phyloP scores from a whole-genome alignment of 306 rosid genomes.

The Fragaria iinumae region DNA sequence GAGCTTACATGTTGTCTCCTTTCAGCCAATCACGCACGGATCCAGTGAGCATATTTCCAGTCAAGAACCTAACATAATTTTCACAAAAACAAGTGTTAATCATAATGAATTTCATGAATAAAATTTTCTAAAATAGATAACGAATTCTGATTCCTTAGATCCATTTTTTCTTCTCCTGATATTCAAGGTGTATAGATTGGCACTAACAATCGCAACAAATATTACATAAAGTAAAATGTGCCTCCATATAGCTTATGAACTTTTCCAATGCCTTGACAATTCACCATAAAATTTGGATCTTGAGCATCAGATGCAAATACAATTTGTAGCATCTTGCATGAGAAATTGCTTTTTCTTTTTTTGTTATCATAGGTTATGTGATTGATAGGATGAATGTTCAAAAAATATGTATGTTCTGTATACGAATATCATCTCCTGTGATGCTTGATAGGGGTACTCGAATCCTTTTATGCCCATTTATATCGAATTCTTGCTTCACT shows the following conservation, averaged over 20 bases:
- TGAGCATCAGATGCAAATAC: neutral
- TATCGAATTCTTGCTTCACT: neutral
- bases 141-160: neutral
- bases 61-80: slow-evolving; percentile 45
- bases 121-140: neutral
- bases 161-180: neutral
- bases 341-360: neutral
- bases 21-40: slow-evolving; percentile 37
- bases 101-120: neutral
- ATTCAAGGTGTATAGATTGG: neutral
- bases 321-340: neutral
- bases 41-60: slow-evolving; percentile 59
- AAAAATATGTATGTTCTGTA: neutral
- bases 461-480: neutral
- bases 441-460: neutral
- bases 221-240: neutral
- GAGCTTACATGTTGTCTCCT: slow-evolving; percentile 42
- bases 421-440: neutral
- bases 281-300: neutral
- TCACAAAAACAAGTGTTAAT: neutral
- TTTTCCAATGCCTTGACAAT: neutral
- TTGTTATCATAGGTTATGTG: neutral
- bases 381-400: neutral
- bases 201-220: neutral
- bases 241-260: neutral